A percentile compares a stretch with the other conserved stretches of the same genome.
Conservation (phyloP, 2,329 filamentous ascomycete genomes). For the Fusarium sp. region DNA sequence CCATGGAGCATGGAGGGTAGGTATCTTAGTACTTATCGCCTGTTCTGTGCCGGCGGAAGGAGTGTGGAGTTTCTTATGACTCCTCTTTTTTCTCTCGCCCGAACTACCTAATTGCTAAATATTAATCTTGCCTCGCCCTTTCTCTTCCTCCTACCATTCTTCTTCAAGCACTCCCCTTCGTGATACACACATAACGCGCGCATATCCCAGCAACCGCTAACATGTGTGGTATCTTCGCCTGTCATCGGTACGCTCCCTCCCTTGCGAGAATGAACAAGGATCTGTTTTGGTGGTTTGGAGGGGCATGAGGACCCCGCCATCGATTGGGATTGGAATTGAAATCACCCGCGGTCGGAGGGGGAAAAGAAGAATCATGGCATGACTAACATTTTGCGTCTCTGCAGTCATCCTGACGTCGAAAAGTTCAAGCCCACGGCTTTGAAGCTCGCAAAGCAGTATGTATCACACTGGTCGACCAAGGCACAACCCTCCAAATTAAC, state of each 20-base stretch:
- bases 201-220: constrained; percentile 51
- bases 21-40: constrained; percentile 19
- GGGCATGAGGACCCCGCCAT: constrained; percentile 33
- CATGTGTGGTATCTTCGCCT: constrained; percentile 98
- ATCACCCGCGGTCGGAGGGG: constrained; percentile 43
- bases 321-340: constrained; percentile 17
- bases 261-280: constrained; percentile 37
- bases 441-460: constrained; percentile 92
- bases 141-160: constrained; percentile 14
- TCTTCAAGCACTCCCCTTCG: constrained; percentile 10
- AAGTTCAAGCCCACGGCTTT: constrained; percentile 96
- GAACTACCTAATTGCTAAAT: constrained; percentile 28
- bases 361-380: constrained; percentile 26
- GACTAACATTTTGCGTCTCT: constrained; percentile 35
- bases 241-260: constrained; percentile 71
- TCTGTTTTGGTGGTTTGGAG: constrained; percentile 25
- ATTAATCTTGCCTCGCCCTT: constrained; percentile 30
- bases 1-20: neutral
- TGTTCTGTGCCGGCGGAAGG: constrained; percentile 30
- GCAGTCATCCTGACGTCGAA: constrained; percentile 87
- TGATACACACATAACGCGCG: constrained; percentile 15
- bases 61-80: constrained; percentile 36
- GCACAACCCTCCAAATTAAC: constrained; percentile 18
- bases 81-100: constrained; percentile 31
- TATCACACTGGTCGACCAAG: neutral